phyloP scores from a whole-genome alignment of 2,329 filamentous ascomycete species.

The Fusarium sp. region DNA sequence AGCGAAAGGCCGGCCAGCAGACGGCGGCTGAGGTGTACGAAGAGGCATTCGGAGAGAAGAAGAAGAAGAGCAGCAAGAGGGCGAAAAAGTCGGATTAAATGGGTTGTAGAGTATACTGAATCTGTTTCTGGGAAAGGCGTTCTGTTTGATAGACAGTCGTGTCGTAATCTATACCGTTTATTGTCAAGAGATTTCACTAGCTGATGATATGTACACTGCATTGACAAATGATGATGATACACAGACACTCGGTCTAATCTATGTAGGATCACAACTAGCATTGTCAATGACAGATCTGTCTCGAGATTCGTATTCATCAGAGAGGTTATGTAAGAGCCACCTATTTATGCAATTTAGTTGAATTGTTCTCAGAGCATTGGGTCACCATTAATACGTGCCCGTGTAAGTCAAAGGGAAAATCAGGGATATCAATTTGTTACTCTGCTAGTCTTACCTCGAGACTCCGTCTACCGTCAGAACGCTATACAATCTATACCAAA shows the following conservation, averaged over 20 bases:
- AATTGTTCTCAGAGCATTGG: too few species aligned
- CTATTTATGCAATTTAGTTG: background rate
- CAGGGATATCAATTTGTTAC: background rate
- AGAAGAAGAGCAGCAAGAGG: slow-evolving; percentile 65
- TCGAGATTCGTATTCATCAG: background rate
- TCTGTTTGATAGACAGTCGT: slow-evolving; percentile 36
- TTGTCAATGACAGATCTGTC: background rate
- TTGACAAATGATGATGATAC: background rate
- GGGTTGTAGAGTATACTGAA: slow-evolving; percentile 34
- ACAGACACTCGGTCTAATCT: background rate
- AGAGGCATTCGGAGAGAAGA: slow-evolving; percentile 66
- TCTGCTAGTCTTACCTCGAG: background rate
- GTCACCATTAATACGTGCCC: background rate
- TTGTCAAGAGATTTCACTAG: background rate
- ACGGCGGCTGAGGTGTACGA: slow-evolving; percentile 71
- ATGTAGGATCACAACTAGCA: background rate
- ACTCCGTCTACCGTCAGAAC: background rate
- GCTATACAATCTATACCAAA: background rate
- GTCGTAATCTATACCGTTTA: slow-evolving; percentile 32
- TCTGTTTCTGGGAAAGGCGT: slow-evolving; percentile 45
- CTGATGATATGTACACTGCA: background rate
- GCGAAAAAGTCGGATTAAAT: slow-evolving; percentile 50
- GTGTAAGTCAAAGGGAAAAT: background rate
- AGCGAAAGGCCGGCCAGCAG: slow-evolving; percentile 75
- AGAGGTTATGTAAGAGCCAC: too few species aligned